Percentiles rank a stretch among this genome's conserved stretches.
Evolutionary conservation across 2,329 filamentous ascomycete species (phyloP).

Genomic region (Penicillium sp.): DNA sequence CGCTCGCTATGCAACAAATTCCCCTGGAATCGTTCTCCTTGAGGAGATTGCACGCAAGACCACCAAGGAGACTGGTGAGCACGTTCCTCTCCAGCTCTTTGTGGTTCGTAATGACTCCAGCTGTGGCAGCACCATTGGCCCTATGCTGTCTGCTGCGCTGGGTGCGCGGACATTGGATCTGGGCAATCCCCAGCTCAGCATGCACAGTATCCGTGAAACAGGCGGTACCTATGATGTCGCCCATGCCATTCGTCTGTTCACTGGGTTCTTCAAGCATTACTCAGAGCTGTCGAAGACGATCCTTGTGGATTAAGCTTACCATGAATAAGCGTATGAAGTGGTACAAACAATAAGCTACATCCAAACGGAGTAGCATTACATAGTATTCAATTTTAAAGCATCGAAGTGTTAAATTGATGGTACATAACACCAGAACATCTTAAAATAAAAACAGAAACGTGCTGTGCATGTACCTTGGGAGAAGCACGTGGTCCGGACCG

Average conservation of each 20-base stretch:
- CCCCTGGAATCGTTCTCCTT: slow-evolving; percentile 86
- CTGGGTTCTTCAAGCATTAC: slow-evolving; percentile 82
- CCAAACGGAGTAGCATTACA: not conserved
- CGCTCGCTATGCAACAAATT: slow-evolving; percentile 93
- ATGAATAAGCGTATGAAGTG: not conserved
- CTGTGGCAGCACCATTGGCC: slow-evolving; percentile 94
- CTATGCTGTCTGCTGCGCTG: slow-evolving; percentile 86
- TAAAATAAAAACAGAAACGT: not conserved
- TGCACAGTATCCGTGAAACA: slow-evolving; percentile 96
- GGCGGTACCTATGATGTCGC: slow-evolving; percentile 85
- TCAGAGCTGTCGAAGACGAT: slow-evolving; percentile 80
- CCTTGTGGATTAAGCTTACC: slow-evolving; percentile 65
- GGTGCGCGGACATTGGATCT: slow-evolving; percentile 88
- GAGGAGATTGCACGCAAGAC: slow-evolving; percentile 76
- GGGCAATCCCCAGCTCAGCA: slow-evolving; percentile 89
- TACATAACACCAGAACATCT: not conserved
- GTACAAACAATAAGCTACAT: not conserved
- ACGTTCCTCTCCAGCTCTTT: slow-evolving; percentile 89
- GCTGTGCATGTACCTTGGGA: not conserved
- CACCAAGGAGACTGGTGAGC: slow-evolving; percentile 55
- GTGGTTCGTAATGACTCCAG: slow-evolving; percentile 94
- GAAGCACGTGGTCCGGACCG: slow-evolving; percentile 24
- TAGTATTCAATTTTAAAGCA: not conserved
- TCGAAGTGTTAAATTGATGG: not conserved
- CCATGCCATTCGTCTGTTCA: slow-evolving; percentile 80